Base-by-base conservation (phyloP, 192 early-diverging fungal genomes). In the Diversispora eburnea region DNA sequence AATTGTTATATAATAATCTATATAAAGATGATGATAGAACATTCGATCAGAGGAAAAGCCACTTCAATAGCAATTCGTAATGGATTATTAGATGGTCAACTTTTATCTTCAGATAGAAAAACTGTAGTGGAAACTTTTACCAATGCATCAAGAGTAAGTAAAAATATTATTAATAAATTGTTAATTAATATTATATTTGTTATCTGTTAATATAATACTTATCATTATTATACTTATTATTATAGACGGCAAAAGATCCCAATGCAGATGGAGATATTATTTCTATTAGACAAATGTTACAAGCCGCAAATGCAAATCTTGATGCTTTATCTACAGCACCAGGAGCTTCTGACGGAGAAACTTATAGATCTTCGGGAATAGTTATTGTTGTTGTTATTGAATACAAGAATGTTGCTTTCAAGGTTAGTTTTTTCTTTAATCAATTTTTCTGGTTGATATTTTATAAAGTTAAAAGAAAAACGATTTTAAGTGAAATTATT, bases 371-470 rank as follows among this genome's bases (percentile, higher is more conserved):
- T 4, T 76, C 78, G 2, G 81, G 81, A 4, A 70, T 82, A 2
- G 81, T 82, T 1, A 77, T 82, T 5, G 79, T 79, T 33, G 77
- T 82, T 10, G 78, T 79, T 8, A 82, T 82, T 41, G 76, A 82
- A 52, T 82, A 82, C 54, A 65, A 73, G 5, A 73, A 73, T 51
- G 71, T 62, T 49, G n/a, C 20, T 17, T 62, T 62, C 13, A 73
- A 51, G 67, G 67, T 70, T 56, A 4, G 10, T 33, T 51, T 33
- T 48, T 6, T 25, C 7, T 19, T 67, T 22, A 51, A 49, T 49
- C 9, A 3, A 17, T 1, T 22, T 48, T 48, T 67, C 25, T 33
- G 25, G 25, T 33, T 33, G 25, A 33, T 33, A 33, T 33, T 33
- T 33, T 33, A 33, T 33, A 33, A 33, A 33, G 25, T 33, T 33